A percentile compares a stretch with the other conserved stretches of the same genome.
Evolutionary conservation across 805 yeast species (phyloP).

Genomic region (Ogataea pignaliae): DNA sequence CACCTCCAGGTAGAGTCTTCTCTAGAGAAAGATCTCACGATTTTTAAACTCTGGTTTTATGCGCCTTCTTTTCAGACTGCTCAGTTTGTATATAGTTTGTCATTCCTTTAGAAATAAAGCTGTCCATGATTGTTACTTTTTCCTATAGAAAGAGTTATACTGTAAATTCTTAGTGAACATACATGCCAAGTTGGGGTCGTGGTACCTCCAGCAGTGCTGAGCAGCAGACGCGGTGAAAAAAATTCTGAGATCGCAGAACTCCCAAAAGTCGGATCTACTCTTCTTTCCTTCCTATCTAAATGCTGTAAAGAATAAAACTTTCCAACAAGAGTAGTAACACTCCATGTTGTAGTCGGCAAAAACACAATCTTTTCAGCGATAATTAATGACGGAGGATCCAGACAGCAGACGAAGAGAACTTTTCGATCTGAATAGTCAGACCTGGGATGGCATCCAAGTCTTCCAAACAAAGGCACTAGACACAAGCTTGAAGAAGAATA

Average conservation of each 20-base stretch:
- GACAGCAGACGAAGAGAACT: slow-evolving; percentile 29
- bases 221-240: too few species aligned
- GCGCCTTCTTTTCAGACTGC: not conserved
- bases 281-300: too few species aligned
- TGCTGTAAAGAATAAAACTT: too few species aligned
- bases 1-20: slow-evolving; percentile 73
- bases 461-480: slow-evolving; percentile 41
- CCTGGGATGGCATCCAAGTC: slow-evolving; percentile 51
- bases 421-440: slow-evolving; percentile 37
- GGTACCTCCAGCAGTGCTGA: too few species aligned
- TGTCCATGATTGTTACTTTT: not conserved
- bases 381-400: slow-evolving; percentile 6
- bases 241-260: too few species aligned
- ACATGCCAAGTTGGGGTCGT: too few species aligned
- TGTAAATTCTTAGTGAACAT: too few species aligned
- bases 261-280: too few species aligned
- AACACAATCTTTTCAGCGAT: too few species aligned
- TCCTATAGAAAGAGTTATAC: too few species aligned
- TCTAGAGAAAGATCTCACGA: slow-evolving; percentile 47
- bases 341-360: too few species aligned
- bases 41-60: not conserved
- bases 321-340: too few species aligned
- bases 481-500: slow-evolving; percentile 75
- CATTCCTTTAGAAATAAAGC: not conserved
- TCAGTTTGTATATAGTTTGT: not conserved